These are phyloP conservation scores for Fusarium oligoseptatum DNA, from an alignment of 2,329 filamentous ascomycete species.

Conservation along the genomic window DNA sequence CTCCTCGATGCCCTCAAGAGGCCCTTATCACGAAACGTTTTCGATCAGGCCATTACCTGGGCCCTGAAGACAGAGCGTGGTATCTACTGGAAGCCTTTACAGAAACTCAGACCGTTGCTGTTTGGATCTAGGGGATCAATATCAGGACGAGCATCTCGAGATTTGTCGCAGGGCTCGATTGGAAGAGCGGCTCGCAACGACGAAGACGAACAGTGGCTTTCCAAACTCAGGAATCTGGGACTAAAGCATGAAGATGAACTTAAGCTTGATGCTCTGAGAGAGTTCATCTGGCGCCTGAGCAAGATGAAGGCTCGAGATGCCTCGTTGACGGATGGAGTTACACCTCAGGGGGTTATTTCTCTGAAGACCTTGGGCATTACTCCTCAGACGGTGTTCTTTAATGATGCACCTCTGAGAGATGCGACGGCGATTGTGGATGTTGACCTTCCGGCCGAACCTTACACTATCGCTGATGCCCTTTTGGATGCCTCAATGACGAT, in stretches of 20 bases:
- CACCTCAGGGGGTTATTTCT: conserved; percentile 67
- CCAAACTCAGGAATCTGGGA: conserved; percentile 85
- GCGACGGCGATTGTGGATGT: conserved; percentile 51
- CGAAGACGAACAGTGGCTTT: conserved; percentile 95
- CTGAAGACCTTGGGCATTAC: conserved; percentile 82
- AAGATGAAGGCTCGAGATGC: conserved; percentile 74
- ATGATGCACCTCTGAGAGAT: conserved; percentile 74
- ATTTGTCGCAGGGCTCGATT: conserved; percentile 69
- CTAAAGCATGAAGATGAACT: conserved; percentile 87
- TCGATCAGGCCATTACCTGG: conserved; percentile 90
- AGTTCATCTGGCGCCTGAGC: conserved; percentile 91
- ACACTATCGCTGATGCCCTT: conserved; percentile 90
- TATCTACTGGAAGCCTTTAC: conserved; percentile 86
- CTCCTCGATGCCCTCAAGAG: conserved; percentile 87
- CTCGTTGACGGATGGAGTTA: conserved; percentile 51
- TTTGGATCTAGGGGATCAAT: conserved; percentile 72
- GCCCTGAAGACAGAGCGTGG: conserved; percentile 84
- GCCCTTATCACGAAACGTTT: conserved; percentile 81
- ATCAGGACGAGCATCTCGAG: conserved; percentile 68
- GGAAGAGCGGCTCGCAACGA: conserved; percentile 81
- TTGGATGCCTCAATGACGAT: conserved; percentile 93
- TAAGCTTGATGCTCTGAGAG: conserved; percentile 86
- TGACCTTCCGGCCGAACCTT: conserved; percentile 60
- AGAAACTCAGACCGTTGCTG: conserved; percentile 72
- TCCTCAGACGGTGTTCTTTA: conserved; percentile 92